These are phyloP conservation scores for Rhytidiadelphus loreus DNA, from an alignment of 225 moss, liverwort and hornwort genomes.

Conservation along the genomic window DNA sequence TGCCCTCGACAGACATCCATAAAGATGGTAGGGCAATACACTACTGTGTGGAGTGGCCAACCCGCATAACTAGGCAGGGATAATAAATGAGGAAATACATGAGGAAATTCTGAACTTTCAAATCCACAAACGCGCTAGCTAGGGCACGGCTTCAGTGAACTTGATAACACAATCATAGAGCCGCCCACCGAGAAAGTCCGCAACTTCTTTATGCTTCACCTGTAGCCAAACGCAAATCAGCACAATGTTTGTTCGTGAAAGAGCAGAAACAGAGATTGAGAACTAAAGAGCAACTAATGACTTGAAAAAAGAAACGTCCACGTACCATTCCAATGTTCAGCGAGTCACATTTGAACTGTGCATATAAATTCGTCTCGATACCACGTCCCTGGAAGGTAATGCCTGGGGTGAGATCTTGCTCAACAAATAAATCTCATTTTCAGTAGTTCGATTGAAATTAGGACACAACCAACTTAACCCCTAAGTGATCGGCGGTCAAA, in stretches of 20 bases:
- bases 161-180: constrained; percentile 81
- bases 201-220: constrained; percentile 87
- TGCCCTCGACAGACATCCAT: neutral
- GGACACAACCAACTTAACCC: neutral
- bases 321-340: constrained; percentile 86
- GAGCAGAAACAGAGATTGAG: neutral
- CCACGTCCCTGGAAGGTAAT: constrained; percentile 54
- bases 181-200: constrained; percentile 72
- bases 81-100: neutral
- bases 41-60: neutral
- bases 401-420: neutral
- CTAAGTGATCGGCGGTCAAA: neutral
- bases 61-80: neutral
- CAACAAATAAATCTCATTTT: neutral
- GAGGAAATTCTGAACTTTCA: neutral
- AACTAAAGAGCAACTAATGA: neutral
- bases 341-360: constrained; percentile 86
- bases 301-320: neutral
- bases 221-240: constrained; percentile 7
- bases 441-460: neutral
- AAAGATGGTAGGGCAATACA: neutral
- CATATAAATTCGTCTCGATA: constrained; percentile 88
- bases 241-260: neutral
- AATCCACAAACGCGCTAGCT: neutral
- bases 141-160: constrained; percentile 52